These are phyloP conservation scores for Zopfia rhizophila DNA, from an alignment of 2,329 filamentous ascomycete species.

Conservation along the genomic window DNA sequence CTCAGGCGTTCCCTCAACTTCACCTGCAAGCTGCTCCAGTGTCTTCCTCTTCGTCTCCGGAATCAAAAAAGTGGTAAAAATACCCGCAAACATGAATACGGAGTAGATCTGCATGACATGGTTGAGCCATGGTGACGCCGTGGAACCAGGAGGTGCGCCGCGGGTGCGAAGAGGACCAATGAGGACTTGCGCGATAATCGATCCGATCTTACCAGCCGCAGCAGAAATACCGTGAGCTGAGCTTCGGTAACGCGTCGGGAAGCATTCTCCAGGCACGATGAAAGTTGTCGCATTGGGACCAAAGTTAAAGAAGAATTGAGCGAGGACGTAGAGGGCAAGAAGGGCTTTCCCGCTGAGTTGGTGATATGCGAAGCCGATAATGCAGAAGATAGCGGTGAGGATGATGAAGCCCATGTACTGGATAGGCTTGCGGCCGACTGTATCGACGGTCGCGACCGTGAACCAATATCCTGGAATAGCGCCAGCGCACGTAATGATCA, in stretches of 20 bases:
- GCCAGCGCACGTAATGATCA: conserved; percentile 81
- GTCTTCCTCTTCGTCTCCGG: conserved; percentile 81
- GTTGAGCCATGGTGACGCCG: conserved; percentile 72
- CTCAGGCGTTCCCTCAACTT: conserved; percentile 67
- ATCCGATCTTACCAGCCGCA: conserved; percentile 60
- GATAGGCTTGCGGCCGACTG: conserved; percentile 79
- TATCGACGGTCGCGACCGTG: conserved; percentile 78
- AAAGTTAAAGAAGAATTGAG: conserved; percentile 66
- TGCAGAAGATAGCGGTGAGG: conserved; percentile 60
- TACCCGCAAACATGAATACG: conserved; percentile 80
- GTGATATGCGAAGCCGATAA: conserved; percentile 62
- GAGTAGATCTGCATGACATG: conserved; percentile 82
- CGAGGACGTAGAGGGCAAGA: conserved; percentile 59
- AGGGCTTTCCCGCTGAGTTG: conserved; percentile 54
- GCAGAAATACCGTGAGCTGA: conserved; percentile 62
- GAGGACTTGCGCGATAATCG: conserved; percentile 61
- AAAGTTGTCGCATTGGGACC: conserved; percentile 63
- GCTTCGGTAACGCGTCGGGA: conserved; percentile 60
- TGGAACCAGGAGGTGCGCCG: conserved; percentile 63
- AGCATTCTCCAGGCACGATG: conserved; percentile 63
- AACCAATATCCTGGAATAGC: conserved; percentile 87
- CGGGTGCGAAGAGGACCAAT: conserved; percentile 63
- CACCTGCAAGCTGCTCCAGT: conserved; percentile 75
- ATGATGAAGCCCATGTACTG: conserved; percentile 68
- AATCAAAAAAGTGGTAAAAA: conserved; percentile 75